Evolutionary conservation across 2,329 filamentous ascomycete species (phyloP).

Genomic region (Seiridium cupressi): DNA sequence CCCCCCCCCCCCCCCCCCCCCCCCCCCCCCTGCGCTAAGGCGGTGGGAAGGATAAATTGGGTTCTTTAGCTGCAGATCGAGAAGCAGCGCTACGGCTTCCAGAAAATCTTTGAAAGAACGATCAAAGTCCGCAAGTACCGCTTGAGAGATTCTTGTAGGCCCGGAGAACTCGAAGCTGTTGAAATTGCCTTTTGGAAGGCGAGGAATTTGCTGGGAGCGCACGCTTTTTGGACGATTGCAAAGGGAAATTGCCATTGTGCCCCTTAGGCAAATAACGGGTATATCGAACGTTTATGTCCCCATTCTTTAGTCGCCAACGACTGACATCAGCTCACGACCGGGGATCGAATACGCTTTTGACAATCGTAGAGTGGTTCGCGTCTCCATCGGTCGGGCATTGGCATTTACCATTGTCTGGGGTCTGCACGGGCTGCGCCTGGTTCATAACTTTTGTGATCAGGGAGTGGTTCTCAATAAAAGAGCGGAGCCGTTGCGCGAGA

Average conservation of each 20-base stretch:
- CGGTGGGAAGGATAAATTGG: neutral
- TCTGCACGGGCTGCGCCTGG: no score
- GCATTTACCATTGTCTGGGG: no score
- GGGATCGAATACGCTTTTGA: neutral
- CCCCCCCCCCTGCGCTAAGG: neutral
- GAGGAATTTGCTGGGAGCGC: neutral
- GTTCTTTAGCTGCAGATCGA: neutral
- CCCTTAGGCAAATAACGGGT: neutral
- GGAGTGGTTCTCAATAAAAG: no score
- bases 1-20: no score
- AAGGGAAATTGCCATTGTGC: neutral
- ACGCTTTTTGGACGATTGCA: neutral
- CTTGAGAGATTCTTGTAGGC: no score
- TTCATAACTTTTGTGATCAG: no score
- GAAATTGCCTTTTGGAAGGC: no score
- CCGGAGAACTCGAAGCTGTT: no score
- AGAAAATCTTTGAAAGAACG: neutral
- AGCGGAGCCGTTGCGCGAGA: neutral
- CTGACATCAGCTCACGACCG: slow-evolving; percentile 7
- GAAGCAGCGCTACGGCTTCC: neutral
- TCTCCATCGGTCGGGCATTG: neutral
- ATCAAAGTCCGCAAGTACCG: no score
- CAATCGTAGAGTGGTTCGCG: neutral
- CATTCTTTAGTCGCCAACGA: slow-evolving; percentile 5
- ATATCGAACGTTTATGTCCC: slow-evolving; percentile 3